Conservation (phyloP, 1,284 basidiomycete genomes). For the Athelia sp. region DNA sequence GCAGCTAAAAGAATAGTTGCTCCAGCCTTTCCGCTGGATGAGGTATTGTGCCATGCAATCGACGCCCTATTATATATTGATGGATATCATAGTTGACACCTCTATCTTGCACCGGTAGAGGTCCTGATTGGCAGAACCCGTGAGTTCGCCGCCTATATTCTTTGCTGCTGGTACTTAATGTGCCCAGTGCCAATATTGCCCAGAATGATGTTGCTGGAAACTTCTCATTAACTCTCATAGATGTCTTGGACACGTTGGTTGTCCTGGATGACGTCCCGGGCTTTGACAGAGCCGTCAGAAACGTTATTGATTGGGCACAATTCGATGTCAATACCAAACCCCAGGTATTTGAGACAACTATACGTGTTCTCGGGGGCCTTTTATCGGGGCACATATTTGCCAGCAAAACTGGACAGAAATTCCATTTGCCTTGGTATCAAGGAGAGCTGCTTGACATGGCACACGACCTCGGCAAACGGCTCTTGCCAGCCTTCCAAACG, state of each 20-base stretch:
- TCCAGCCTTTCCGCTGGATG: constrained; percentile 79
- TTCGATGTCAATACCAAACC: constrained; percentile 89
- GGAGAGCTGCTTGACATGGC: constrained; percentile 77
- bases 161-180: constrained; percentile 8
- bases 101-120: constrained; percentile 78
- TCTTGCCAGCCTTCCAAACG: constrained; percentile 86
- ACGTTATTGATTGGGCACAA: constrained; percentile 72
- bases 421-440: constrained; percentile 73
- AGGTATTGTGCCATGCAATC: constrained; percentile 42
- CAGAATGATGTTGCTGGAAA: constrained; percentile 85
- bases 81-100: constrained; percentile 62
- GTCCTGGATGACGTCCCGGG: constrained; percentile 68
- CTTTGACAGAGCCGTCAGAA: constrained; percentile 72
- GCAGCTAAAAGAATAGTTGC: constrained; percentile 1
- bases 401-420: constrained; percentile 55
- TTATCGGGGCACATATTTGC: constrained; percentile 84
- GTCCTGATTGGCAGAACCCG: constrained; percentile 78
- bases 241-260: constrained; percentile 78
- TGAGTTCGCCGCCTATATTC: constrained; percentile 36
- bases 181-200: constrained; percentile 57
- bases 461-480: constrained; percentile 75
- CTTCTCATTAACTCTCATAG: constrained; percentile 78
- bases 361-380: constrained; percentile 84
- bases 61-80: constrained; percentile 8
- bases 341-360: constrained; percentile 90